Percentiles rank a stretch among this genome's conserved stretches.
Evolutionary conservation across 805 yeast genomes (phyloP).

Genomic region (Candida hispaniensis): DNA sequence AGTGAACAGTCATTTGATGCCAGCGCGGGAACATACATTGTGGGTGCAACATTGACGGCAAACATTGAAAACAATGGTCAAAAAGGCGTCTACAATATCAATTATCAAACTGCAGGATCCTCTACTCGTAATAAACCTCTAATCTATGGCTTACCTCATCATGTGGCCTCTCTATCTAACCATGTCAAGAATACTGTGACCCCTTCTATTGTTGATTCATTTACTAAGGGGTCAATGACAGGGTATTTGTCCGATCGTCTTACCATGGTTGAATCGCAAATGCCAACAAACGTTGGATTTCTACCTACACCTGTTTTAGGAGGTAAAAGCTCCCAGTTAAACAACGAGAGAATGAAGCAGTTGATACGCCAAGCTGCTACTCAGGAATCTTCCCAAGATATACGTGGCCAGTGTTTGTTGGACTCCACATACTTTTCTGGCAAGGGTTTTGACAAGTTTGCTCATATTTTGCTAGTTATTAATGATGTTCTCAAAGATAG

Average conservation of each 20-base stretch:
- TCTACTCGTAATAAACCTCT: slow-evolving; percentile 24
- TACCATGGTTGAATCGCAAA: slow-evolving; percentile 26
- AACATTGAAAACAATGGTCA: slow-evolving; percentile 19
- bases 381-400: slow-evolving; percentile 38
- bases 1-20: slow-evolving; percentile 37
- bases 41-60: slow-evolving; percentile 37
- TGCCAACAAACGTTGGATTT: slow-evolving; percentile 35
- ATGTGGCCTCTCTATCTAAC: slow-evolving; percentile 33
- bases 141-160: slow-evolving; percentile 55
- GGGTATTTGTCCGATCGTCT: slow-evolving; percentile 29
- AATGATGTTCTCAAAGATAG: slow-evolving; percentile 49
- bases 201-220: slow-evolving; percentile 34
- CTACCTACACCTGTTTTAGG: slow-evolving; percentile 45
- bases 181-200: slow-evolving; percentile 26
- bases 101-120: slow-evolving; percentile 22
- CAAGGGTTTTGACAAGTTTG: slow-evolving; percentile 73
- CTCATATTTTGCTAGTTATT: slow-evolving; percentile 59
- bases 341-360: slow-evolving; percentile 30
- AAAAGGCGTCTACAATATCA: slow-evolving; percentile 15
- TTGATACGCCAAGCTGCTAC: slow-evolving; percentile 36
- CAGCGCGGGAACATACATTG: slow-evolving; percentile 54
- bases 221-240: slow-evolving; percentile 33
- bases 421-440: slow-evolving; percentile 87
- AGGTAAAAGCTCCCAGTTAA: slow-evolving; percentile 30
- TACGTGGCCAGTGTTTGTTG: slow-evolving; percentile 40